A percentile compares a stretch with the other conserved stretches of the same genome.
phyloP scores from a whole-genome alignment of 371 early-diverging fungal genomes.

The Mortierella sp. region DNA sequence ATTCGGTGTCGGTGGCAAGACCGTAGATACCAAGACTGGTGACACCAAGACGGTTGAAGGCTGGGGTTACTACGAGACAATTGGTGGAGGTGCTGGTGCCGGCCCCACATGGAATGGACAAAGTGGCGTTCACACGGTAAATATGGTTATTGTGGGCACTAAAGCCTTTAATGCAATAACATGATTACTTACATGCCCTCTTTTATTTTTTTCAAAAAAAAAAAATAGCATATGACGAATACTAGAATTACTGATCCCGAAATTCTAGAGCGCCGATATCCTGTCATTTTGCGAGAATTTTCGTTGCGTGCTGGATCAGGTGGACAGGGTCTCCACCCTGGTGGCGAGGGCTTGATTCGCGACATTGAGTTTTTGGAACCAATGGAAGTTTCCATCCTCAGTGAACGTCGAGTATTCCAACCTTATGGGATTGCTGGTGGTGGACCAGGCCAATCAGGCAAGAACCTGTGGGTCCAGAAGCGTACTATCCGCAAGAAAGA shows the following conservation, averaged over 20 bases:
- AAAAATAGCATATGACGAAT: constrained; percentile 97
- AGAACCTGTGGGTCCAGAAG: constrained; percentile 84
- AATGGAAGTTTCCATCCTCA: constrained; percentile 90
- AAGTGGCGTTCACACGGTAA: constrained; percentile 75
- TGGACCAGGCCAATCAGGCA: constrained; percentile 75
- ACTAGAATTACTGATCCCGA: constrained; percentile 98
- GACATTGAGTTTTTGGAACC: constrained; percentile 86
- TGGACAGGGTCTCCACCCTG: constrained; percentile 81
- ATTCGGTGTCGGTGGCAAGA: constrained; percentile 84
- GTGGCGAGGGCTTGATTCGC: constrained; percentile 92
- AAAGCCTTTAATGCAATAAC: neutral
- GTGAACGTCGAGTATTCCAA: constrained; percentile 90
- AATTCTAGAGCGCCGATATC: constrained; percentile 94
- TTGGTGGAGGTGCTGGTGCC: constrained; percentile 88
- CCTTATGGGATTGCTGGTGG: constrained; percentile 96
- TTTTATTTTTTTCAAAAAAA: too few species aligned
- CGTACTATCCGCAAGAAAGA: constrained; percentile 54
- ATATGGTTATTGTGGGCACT: neutral
- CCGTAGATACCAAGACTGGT: constrained; percentile 63
- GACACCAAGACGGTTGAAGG: constrained; percentile 65
- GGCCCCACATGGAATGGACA: constrained; percentile 93
- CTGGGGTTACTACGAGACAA: constrained; percentile 98
- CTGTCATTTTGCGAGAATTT: constrained; percentile 91
- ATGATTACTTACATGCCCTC: neutral
- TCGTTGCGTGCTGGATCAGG: constrained; percentile 85